Percentiles rank a stretch among this genome's conserved stretches.
Evolutionary conservation across 352 stramenopile species (phyloP).

Genomic region (Phytophthora cryptogea): DNA sequence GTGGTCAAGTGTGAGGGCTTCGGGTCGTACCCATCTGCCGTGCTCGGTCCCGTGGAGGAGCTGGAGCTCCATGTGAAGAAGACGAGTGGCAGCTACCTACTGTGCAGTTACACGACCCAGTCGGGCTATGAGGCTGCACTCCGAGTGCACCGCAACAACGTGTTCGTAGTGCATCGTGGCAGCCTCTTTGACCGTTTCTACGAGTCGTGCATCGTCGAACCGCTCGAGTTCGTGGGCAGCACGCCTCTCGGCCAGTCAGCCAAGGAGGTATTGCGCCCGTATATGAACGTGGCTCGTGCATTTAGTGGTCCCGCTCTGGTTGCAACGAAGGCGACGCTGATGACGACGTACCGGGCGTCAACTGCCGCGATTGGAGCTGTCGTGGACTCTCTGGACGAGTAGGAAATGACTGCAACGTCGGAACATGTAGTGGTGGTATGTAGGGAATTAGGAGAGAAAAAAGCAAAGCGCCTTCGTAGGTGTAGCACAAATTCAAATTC

Average conservation of each 20-base stretch:
- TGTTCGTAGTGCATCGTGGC: conserved; percentile 76
- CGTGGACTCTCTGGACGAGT: conserved; percentile 64
- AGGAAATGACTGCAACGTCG: not conserved
- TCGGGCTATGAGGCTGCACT: conserved; percentile 66
- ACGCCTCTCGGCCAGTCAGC: conserved; percentile 68
- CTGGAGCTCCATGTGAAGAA: conserved; percentile 83
- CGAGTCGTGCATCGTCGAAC: conserved; percentile 65
- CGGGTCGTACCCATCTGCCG: conserved; percentile 66
- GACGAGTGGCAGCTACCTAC: conserved; percentile 76
- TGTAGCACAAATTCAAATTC: not conserved
- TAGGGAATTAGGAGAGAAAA: conserved; percentile 1
- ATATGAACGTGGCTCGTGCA: conserved; percentile 67
- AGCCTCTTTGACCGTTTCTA: conserved; percentile 76
- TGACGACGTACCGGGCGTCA: conserved; percentile 74
- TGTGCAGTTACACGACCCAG: conserved; percentile 72
- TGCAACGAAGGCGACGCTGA: conserved; percentile 65
- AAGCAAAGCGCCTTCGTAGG: not conserved
- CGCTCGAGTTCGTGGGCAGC: conserved; percentile 68
- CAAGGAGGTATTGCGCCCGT: conserved; percentile 60
- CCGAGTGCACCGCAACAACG: conserved; percentile 76
- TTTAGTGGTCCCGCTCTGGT: conserved; percentile 75
- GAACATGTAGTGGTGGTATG: not conserved
- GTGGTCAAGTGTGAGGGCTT: conserved; percentile 83
- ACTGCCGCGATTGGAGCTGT: conserved; percentile 71
- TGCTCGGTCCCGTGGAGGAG: conserved; percentile 67